These are phyloP conservation scores for Pluteus cervinus DNA, from an alignment of 768 basidiomycete species.

Conservation along the genomic window DNA sequence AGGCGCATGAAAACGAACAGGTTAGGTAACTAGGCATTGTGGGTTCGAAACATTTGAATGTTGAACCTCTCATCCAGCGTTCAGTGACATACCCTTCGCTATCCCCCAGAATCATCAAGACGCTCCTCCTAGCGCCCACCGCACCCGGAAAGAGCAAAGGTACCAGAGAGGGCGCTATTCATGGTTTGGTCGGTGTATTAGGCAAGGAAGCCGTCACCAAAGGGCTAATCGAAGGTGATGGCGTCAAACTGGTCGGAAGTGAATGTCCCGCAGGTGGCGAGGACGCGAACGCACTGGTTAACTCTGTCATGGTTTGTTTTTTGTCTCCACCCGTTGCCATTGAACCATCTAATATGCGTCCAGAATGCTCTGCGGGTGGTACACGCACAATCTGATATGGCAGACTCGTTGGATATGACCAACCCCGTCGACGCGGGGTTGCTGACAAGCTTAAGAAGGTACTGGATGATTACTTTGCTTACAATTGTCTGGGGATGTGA, in stretches of 20 bases:
- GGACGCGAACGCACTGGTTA: conserved; percentile 43
- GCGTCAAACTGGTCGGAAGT: conserved; percentile 66
- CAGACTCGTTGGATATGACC: conserved; percentile 47
- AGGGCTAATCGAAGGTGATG: conserved; percentile 76
- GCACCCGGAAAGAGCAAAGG: conserved; percentile 67
- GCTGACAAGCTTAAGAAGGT: conserved; percentile 42
- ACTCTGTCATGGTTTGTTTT: conserved; percentile 54
- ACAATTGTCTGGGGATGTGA: conserved; percentile 48
- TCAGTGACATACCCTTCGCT: conserved; percentile 87
- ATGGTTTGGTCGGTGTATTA: conserved; percentile 78
- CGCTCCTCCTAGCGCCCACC: conserved; percentile 81
- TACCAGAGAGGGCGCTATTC: conserved; percentile 84
- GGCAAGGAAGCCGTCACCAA: conserved; percentile 82
- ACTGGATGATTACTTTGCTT: conserved; percentile 60
- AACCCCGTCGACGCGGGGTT: conserved; percentile 42
- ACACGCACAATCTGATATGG: conserved; percentile 42
- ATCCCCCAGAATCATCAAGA: conserved; percentile 88
- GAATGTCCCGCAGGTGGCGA: conserved; percentile 42
- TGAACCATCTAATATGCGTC: too few relatives aligned
- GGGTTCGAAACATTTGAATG: too few relatives aligned
- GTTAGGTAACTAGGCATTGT: too few relatives aligned
- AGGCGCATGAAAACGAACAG: too few relatives aligned
- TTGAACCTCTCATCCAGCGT: conserved; percentile 75
- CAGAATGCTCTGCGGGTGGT: conserved; percentile 62
- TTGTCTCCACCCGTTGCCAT: conserved; percentile 1